Base-by-base conservation (phyloP, 2,329 filamentous ascomycete genomes). In the Botrytis aclada region DNA sequence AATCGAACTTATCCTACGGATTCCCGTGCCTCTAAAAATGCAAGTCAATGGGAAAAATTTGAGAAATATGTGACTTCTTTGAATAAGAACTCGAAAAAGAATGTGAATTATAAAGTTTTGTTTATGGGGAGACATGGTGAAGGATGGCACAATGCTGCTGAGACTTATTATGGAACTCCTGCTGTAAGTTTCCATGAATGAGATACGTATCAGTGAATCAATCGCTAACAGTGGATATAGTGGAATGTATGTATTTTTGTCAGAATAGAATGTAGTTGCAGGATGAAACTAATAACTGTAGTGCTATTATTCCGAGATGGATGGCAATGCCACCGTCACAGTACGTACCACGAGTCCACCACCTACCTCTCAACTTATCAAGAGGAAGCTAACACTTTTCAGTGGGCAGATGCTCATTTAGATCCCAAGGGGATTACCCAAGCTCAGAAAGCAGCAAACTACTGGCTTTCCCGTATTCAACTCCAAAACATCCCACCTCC, bases 31-130 rank as follows among this genome's bases (percentile, higher is more conserved):
- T 81, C 84, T 64, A 78, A 81, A 64, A 75, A 81, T 73, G 84
- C 85, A 75, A 89, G 87, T 0, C 88, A 88, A 80, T 93, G 90
- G 90, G 83, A 90, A 80, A 86, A 88, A n/a, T 90, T 93, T 73
- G 83, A 84, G 60, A 80, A 86, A 74, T 89, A 89, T 77, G 85
- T 93, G 41, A 78, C 83, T 32, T 82, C 83, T 37, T 80, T 93
- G 54, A 90, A 90, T 82, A 77, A 84, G 7, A 75, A 76, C 4
- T 79, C 80, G 20, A 81, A 81, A n/a, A 80, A 81, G 16, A 84
- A 83, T 66, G 85, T 86, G 22, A 82, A 84, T 43, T 93, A 92
- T 83, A 90, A 91, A 78, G 84, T 94, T 16, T 79, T 93, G 43
- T 90, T 90, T 81, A 84, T 92, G 80, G 78, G 74, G 2, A 70